Conservation (phyloP, 257 asterid species). For the Solanum pimpinellifolium region DNA sequence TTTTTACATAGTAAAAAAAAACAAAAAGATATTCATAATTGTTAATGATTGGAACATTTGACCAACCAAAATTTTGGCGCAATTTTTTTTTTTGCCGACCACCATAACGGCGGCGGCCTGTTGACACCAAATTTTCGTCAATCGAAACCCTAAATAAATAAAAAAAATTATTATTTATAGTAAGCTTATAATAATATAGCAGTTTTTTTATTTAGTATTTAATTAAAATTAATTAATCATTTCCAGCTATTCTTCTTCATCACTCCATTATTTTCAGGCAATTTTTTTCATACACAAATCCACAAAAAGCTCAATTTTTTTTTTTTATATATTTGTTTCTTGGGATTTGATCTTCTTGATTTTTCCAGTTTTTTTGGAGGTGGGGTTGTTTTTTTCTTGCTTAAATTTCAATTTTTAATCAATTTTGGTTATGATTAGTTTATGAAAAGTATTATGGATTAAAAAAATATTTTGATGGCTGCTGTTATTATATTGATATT, state of each 20-base stretch:
- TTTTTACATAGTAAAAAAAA: background rate
- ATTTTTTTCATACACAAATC: background rate
- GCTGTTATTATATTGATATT: background rate
- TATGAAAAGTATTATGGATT: background rate
- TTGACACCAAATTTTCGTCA: background rate
- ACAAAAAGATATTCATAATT: background rate
- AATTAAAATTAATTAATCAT: background rate
- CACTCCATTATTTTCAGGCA: background rate
- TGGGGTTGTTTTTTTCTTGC: background rate
- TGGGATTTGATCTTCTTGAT: background rate
- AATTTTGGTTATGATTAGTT: background rate
- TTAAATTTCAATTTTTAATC: background rate
- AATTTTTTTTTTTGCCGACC: constrained; percentile 26
- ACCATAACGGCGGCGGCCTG: constrained; percentile 22
- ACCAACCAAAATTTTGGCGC: constrained; percentile 11
- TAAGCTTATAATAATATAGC: background rate
- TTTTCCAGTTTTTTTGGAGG: background rate
- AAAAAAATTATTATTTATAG: background rate
- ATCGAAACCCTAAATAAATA: background rate
- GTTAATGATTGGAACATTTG: background rate
- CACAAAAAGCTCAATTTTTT: background rate
- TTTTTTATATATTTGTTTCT: background rate
- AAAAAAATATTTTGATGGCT: background rate
- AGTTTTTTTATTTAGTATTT: background rate
- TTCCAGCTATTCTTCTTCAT: background rate